phyloP scores from a whole-genome alignment of 257 asterid species.

The Solanum peruvianum region DNA sequence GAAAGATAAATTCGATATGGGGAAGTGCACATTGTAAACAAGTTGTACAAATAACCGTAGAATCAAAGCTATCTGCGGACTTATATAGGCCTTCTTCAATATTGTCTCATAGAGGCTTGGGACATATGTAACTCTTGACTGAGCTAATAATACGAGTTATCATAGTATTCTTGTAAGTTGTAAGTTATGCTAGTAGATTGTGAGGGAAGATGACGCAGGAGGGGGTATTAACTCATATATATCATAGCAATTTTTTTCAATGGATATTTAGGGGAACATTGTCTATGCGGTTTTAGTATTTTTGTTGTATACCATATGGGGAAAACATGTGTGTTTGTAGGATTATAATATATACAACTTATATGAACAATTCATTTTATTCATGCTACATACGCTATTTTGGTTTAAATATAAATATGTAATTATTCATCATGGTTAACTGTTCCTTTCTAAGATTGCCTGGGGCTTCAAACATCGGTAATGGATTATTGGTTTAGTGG shows the following conservation, averaged over 20 bases:
- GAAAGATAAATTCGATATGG: background rate
- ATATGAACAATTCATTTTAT: background rate
- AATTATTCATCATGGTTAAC: background rate
- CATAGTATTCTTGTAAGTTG: conserved; percentile 21
- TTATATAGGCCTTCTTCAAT: conserved; percentile 43
- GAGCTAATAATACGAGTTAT: conserved; percentile 15
- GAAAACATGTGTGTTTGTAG: background rate
- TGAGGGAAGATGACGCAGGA: background rate
- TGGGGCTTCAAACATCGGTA: background rate
- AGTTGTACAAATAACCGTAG: conserved; percentile 39
- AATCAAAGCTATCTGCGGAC: conserved; percentile 39
- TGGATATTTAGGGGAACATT: background rate
- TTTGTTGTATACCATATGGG: conserved; percentile 55
- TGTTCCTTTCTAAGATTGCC: background rate
- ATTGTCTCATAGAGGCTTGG: conserved; percentile 51
- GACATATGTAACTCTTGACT: conserved; percentile 48
- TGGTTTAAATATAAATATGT: background rate
- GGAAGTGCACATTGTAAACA: background rate
- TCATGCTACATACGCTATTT: background rate
- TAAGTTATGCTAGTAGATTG: conserved; percentile 62
- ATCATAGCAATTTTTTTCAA: conserved; percentile 30
- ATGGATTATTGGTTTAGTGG: too few species aligned
- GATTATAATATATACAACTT: background rate
- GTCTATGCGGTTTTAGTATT: conserved; percentile 51
- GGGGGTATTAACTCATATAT: background rate